phyloP scores from a whole-genome alignment of 1,284 basidiomycete genomes.

The Cutaneotrichosporon cutaneum region DNA sequence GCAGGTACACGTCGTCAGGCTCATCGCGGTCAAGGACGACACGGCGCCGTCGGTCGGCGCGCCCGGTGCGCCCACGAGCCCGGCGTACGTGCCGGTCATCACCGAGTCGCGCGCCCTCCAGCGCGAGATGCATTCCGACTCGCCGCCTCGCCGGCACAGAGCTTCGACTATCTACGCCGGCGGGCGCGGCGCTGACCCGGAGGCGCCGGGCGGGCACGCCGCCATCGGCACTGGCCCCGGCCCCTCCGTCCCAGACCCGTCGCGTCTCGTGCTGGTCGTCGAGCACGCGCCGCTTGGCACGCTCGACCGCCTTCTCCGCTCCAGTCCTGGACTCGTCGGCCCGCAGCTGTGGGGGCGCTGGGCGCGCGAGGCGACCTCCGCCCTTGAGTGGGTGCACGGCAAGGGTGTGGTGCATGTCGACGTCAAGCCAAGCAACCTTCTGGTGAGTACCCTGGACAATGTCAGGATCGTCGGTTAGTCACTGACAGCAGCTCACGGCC shows the following conservation, averaged over 20 bases:
- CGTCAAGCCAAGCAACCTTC: slow-evolving; percentile 53
- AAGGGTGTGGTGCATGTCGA: slow-evolving; percentile 56
- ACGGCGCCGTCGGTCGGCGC: slow-evolving; percentile 7
- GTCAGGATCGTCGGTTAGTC: not conserved
- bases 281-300: slow-evolving; percentile 53
- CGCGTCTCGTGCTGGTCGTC: slow-evolving; percentile 48
- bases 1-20: slow-evolving; percentile 40
- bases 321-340: slow-evolving; percentile 46
- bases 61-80: not conserved
- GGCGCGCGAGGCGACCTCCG: slow-evolving; percentile 51
- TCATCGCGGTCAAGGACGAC: slow-evolving; percentile 49
- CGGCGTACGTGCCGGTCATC: not conserved
- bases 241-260: not conserved
- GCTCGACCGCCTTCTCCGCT: slow-evolving; percentile 48
- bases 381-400: slow-evolving; percentile 53
- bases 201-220: not conserved
- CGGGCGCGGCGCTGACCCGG: not conserved
- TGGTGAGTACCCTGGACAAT: slow-evolving; percentile 32
- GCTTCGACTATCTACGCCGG: slow-evolving; percentile 18
- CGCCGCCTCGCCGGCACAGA: slow-evolving; percentile 13
- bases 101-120: not conserved
- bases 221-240: slow-evolving; percentile 6
- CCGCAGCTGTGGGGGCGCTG: slow-evolving; percentile 48
- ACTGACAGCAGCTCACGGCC: slow-evolving; percentile 40
- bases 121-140: not conserved